Evolutionary conservation across 2,329 filamentous ascomycete genomes (phyloP), one percentile per base, ranked within the genome.

Genomic region (Fusarium irregulare): DNA sequence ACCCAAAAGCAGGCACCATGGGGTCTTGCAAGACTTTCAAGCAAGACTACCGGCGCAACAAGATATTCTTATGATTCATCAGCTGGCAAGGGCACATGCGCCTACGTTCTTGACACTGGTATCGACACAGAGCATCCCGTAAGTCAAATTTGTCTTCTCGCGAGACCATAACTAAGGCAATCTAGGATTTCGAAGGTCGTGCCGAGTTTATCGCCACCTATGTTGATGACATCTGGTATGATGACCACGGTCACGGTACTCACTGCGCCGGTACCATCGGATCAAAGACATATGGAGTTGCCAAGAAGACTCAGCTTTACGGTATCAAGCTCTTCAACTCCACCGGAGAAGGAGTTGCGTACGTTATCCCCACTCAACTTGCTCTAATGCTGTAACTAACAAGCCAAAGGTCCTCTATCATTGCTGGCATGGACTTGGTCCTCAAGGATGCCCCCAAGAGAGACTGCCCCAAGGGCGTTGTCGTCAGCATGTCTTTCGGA

Each of bases 51-150:
- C 3, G 53, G 59, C 1, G 37, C 40, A 11, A 58, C 53, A 18
- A 30, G 44, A 25, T 61, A 61, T 8, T 21, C 53, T 0, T 61
- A 61, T 4, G 59, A 61, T 2, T 41, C 30, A 12, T 37, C 54
- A 0, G 45, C 50, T 20, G 21, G 50, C n/a, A 13, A 48, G 16
- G 41, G 46, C 8, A 60, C 49, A 3, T 66, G 62, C 3, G 58
- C 46, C 27, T 66, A 66, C 16, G 62, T 66, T 7, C n/a, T 66
- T 3, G 64, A 66, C 12, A 56, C 56, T 11, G 59, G 59, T 1
- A 61, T 61, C 12, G 45, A 61, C 2, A 12, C 54, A 1, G 8
- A 9, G 0, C 59, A 61, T 20, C 59, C 59, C 3, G 59, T 61
- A 61, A 12, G 27, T 0, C 5, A 7, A n/a, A 3, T 16, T 3